Conservation (phyloP, 1,284 basidiomycete genomes). For the Tilletia horrida region DNA sequence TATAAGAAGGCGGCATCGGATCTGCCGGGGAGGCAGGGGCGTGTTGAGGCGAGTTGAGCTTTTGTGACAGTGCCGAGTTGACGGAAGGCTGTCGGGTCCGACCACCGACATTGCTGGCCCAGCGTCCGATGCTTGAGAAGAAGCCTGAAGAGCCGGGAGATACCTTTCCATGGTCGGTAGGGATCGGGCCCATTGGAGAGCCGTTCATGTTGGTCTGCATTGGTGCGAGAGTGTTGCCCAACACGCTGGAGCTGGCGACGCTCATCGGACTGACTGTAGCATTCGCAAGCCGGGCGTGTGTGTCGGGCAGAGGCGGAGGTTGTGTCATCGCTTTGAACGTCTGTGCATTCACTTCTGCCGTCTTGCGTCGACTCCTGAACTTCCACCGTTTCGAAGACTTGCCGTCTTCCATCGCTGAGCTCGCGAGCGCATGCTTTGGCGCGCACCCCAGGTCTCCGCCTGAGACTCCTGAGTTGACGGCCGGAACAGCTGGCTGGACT, state of each 20-base stretch:
- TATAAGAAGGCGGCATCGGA: too few relatives aligned
- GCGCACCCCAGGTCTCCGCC: not conserved
- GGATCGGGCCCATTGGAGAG: too few relatives aligned
- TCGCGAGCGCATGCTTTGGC: constrained; percentile 3
- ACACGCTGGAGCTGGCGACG: not conserved
- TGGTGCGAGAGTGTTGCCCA: not conserved
- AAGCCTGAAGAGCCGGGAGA: not conserved
- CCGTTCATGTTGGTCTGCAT: too few relatives aligned
- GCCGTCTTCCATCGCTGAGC: not conserved
- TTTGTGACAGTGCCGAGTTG: constrained; percentile 1
- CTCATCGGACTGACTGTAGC: too few relatives aligned
- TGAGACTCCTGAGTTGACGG: not conserved
- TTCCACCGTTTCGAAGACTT: constrained; percentile 9
- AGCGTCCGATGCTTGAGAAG: not conserved
- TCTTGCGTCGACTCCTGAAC: constrained; percentile 6
- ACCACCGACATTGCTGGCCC: not conserved
- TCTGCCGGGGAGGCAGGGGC: too few relatives aligned
- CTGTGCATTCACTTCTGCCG: constrained; percentile 11
- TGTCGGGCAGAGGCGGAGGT: not conserved
- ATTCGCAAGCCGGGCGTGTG: too few relatives aligned
- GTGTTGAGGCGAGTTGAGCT: too few relatives aligned
- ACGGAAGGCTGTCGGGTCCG: not conserved
- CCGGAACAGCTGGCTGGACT: not conserved
- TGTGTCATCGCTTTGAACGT: not conserved
- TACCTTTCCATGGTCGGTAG: too few relatives aligned